Conservation (phyloP, 1,284 basidiomycete genomes). For the Heterobasidion annosum region DNA sequence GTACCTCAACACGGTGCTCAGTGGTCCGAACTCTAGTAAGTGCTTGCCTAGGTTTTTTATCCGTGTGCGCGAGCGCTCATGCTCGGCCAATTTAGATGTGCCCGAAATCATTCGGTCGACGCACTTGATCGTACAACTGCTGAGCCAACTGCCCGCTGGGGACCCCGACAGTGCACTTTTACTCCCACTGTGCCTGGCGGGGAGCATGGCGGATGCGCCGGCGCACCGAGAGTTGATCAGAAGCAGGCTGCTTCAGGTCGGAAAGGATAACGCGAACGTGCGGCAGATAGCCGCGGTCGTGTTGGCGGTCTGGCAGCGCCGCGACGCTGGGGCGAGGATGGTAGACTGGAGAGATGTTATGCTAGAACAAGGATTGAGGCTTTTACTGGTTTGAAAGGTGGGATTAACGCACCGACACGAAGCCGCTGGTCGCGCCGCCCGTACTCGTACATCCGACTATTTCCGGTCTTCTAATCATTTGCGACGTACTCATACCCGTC, state of each 20-base stretch:
- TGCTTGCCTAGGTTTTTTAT: conserved; percentile 9
- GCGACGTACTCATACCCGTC: not conserved
- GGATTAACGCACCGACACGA: not conserved
- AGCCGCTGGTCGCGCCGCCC: not conserved
- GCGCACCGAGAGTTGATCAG: conserved; percentile 33
- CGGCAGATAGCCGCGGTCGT: conserved; percentile 27
- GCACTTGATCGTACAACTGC: conserved; percentile 39
- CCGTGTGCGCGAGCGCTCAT: conserved; percentile 3
- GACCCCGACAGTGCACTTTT: conserved; percentile 56
- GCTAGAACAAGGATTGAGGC: conserved; percentile 39
- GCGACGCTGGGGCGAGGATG: conserved; percentile 40
- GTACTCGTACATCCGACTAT: not conserved
- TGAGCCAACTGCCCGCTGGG: conserved; percentile 45
- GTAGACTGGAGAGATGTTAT: conserved; percentile 60
- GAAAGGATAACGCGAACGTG: conserved; percentile 8
- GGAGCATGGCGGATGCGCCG: conserved; percentile 60
- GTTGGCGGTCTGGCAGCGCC: conserved; percentile 59
- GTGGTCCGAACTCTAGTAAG: conserved; percentile 57
- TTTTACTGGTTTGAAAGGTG: conserved; percentile 40
- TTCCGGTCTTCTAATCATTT: not conserved
- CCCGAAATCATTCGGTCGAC: conserved; percentile 57
- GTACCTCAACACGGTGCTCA: conserved; percentile 65
- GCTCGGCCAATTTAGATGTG: conserved; percentile 39
- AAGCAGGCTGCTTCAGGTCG: conserved; percentile 9
- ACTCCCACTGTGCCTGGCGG: conserved; percentile 66